Conservation (phyloP, 768 basidiomycete genomes). For the Rhizopogon vesiculosus region DNA sequence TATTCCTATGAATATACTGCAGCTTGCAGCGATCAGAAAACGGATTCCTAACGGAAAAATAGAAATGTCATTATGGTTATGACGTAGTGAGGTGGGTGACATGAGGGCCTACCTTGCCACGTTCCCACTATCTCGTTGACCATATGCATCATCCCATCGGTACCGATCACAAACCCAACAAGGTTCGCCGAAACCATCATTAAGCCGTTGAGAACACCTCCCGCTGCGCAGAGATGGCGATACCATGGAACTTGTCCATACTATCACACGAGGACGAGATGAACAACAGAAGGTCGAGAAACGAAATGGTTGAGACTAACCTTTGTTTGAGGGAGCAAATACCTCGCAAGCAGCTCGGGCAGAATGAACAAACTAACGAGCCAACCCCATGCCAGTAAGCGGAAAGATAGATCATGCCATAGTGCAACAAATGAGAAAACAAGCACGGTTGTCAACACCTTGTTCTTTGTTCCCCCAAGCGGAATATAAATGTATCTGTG, state of each 20-base stretch:
- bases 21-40: conserved; percentile 59
- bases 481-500: conserved; percentile 92
- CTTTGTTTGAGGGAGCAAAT: conserved; percentile 56
- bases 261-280: conserved; percentile 32
- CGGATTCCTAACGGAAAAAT: conserved; percentile 42
- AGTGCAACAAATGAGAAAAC: conserved; percentile 96
- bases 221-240: conserved; percentile 77
- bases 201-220: conserved; percentile 78
- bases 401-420: conserved; percentile 93
- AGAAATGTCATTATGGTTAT: neutral
- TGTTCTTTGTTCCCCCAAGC: conserved; percentile 65
- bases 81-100: neutral
- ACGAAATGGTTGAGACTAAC: conserved; percentile 32
- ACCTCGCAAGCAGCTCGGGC: conserved; percentile 70
- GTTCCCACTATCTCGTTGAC: conserved; percentile 56
- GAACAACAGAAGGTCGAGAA: neutral
- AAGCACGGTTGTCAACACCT: conserved; percentile 60
- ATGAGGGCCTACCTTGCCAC: conserved; percentile 46
- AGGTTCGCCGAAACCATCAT: conserved; percentile 93
- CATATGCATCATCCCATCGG: conserved; percentile 74
- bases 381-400: conserved; percentile 95
- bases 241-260: conserved; percentile 73
- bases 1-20: conserved; percentile 70
- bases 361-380: conserved; percentile 85
- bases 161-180: conserved; percentile 90